Evolutionary conservation across 805 yeast species (phyloP).

Genomic region (Ogataea naganishii): DNA sequence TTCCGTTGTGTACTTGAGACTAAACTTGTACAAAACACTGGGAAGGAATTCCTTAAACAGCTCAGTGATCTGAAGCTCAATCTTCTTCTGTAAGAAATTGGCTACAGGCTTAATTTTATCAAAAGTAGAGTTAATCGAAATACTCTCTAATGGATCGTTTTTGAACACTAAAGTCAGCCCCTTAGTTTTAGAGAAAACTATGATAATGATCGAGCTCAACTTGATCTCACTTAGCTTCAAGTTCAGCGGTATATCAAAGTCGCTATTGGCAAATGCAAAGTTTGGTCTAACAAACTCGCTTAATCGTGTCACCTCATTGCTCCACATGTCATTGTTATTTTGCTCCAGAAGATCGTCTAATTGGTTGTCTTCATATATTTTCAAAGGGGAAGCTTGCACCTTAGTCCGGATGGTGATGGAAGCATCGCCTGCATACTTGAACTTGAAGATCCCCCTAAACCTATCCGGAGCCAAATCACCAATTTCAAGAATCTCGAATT

Average conservation of each 20-base stretch:
- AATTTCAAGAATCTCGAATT: slow-evolving; percentile 69
- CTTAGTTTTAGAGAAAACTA: slow-evolving; percentile 72
- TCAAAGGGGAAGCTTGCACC: slow-evolving; percentile 78
- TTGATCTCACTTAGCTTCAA: slow-evolving; percentile 63
- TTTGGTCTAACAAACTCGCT: slow-evolving; percentile 59
- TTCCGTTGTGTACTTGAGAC: slow-evolving; percentile 51
- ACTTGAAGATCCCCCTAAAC: slow-evolving; percentile 75
- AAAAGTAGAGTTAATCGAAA: slow-evolving; percentile 78
- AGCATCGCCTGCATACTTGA: slow-evolving; percentile 70
- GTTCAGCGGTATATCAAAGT: slow-evolving; percentile 73
- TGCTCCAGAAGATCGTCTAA: slow-evolving; percentile 17
- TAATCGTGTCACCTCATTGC: too few relatives aligned
- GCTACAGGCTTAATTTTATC: slow-evolving; percentile 80
- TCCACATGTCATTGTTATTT: slow-evolving; percentile 22
- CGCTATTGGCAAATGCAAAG: slow-evolving; percentile 55
- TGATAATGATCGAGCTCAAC: slow-evolving; percentile 73
- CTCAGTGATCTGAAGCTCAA: slow-evolving; percentile 71
- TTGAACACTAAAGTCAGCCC: slow-evolving; percentile 83
- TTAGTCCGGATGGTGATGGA: slow-evolving; percentile 66
- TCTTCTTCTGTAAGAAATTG: slow-evolving; percentile 72
- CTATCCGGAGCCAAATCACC: slow-evolving; percentile 73
- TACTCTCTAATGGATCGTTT: slow-evolving; percentile 81
- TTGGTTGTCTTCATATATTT: slow-evolving; percentile 41
- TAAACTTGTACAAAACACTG: slow-evolving; percentile 65
- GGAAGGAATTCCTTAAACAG: slow-evolving; percentile 81